Base-by-base conservation (phyloP, 768 basidiomycete species). In the Psilocybe subaeruginosa region DNA sequence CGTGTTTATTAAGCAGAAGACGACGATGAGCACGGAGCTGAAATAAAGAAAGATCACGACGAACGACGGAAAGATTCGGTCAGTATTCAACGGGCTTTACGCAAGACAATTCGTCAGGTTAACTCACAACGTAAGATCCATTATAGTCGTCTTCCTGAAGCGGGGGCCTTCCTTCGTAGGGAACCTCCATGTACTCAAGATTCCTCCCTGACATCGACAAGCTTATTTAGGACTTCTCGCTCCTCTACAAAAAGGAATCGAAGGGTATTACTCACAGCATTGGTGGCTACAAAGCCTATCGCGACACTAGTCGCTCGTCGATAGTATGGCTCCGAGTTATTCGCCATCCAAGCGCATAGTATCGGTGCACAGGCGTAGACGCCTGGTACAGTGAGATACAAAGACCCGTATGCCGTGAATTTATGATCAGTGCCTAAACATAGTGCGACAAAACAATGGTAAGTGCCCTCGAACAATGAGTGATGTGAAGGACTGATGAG, bases 131-230 rank as follows among this genome's bases (percentile, higher is more conserved):
- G 64, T 60, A 11, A 77, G 65, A 54, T 76, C 70, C 69, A 77
- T 74, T 27, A 77, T 77, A 0, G 73, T 77, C 1, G 77, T 76
- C 51, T 73, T 75, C 29, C 59, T 73, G 60, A 74, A 78, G 14
- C 66, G 69, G 4, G 77, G 76, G 3, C 75, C 75, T 63, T 77
- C 75, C 8, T 73, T 77, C 0, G 76, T 73, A 16, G 77, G 77
- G 67, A 74, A 77, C 8, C 73, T 65, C 77, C 76, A 78, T 3
- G 77, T 77, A 59, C 76, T 78, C 29, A 76, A 64, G 29, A 77
- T 77, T 27, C 77, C 77, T 19, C 77, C 77, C 76, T 78, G 35
- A 3, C 33, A 2, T 41, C 17, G 23, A 14, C 5, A n/a, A 29
- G 37, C 23, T 5, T 19, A 1, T 35, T 7, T 3, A 41, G 19